These are phyloP conservation scores for Oligophagozyma castellii DNA, from an alignment of 1,139 yeast genomes.

Conservation along the genomic window DNA sequence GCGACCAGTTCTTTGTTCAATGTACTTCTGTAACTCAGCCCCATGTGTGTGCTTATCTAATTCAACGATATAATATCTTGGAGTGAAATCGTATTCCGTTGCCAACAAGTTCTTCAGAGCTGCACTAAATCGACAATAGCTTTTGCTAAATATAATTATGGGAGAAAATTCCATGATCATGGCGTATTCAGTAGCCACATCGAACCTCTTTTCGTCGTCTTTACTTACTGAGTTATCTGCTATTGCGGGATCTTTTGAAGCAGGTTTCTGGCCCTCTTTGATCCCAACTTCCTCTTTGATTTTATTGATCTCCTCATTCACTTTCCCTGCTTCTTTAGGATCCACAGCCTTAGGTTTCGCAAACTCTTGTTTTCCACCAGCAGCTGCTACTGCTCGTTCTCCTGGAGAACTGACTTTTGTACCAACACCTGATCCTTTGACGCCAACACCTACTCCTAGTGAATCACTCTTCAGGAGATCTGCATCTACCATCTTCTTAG, in stretches of 20 bases:
- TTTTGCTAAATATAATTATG: conserved; percentile 53
- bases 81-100: conserved; percentile 52
- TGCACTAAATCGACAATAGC: conserved; percentile 60
- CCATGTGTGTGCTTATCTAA: conserved; percentile 64
- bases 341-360: conserved; percentile 1
- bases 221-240: background rate
- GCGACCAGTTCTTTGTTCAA: conserved; percentile 42
- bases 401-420: background rate
- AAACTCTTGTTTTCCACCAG: conserved; percentile 2
- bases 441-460: background rate
- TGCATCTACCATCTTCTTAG: too few species aligned
- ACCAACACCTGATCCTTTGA: conserved; percentile 1
- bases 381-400: background rate
- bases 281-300: conserved; percentile 12
- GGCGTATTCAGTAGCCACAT: conserved; percentile 42
- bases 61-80: conserved; percentile 65
- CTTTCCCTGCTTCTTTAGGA: conserved; percentile 4
- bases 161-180: conserved; percentile 50
- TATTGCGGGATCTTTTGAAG: background rate
- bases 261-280: too few species aligned
- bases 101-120: conserved; percentile 49
- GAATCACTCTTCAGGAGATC: background rate
- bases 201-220: conserved; percentile 26
- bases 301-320: conserved; percentile 10
- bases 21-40: conserved; percentile 40